Percentiles rank a stretch among this genome's conserved stretches.
Evolutionary conservation across 208 protist species (phyloP).

Genomic region (Acanthamoeba castellanii): DNA sequence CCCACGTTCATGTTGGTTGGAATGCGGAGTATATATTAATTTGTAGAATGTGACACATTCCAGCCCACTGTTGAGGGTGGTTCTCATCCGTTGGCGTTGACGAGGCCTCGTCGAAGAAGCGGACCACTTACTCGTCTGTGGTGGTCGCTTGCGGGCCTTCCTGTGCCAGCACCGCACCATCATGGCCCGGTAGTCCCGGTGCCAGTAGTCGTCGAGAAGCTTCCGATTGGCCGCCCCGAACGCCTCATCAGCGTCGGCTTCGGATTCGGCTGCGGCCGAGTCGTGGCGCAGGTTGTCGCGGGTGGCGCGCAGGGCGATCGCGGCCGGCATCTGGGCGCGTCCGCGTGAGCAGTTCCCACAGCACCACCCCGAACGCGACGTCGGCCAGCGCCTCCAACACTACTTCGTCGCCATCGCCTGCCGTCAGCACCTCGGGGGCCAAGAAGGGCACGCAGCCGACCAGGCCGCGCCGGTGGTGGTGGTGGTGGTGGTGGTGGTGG

Average conservation of each 20-base stretch:
- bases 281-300: background rate
- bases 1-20: too few species aligned
- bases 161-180: background rate
- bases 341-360: background rate
- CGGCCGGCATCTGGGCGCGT: background rate
- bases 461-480: background rate
- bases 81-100: too few species aligned
- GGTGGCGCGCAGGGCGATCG: background rate
- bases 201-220: background rate
- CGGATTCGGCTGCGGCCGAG: background rate
- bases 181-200: background rate
- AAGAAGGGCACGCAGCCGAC: background rate
- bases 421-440: background rate
- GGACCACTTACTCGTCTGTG: background rate
- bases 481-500: too few species aligned
- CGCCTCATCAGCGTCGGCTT: background rate
- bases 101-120: background rate
- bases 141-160: background rate
- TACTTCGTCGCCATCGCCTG: background rate
- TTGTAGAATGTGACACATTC: too few species aligned
- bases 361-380: slow-evolving; percentile 5
- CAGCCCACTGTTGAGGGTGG: too few species aligned
- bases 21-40: too few species aligned
- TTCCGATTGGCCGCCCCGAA: background rate
- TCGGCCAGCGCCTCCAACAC: background rate